phyloP scores from a whole-genome alignment of 352 stramenopile genomes.

The Phytophthora syringae region DNA sequence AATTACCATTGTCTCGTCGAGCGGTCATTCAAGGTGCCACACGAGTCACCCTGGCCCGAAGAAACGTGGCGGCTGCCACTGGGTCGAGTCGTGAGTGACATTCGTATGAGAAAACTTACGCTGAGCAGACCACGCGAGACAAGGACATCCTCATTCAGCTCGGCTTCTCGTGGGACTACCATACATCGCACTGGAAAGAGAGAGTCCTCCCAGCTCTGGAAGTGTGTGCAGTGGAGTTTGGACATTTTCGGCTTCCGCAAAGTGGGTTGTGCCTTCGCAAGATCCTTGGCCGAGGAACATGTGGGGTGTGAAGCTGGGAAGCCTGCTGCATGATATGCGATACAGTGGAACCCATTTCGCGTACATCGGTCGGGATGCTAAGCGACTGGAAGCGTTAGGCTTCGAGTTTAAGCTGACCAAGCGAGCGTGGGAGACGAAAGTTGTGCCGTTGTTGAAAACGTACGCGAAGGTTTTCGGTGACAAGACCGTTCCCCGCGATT shows the following conservation, averaged over 20 bases:
- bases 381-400: conserved; percentile 26
- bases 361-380: conserved; percentile 27
- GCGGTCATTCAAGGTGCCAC: not conserved
- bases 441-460: not conserved
- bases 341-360: conserved; percentile 36
- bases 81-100: not conserved
- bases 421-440: not conserved
- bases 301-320: not conserved
- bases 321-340: conserved; percentile 18
- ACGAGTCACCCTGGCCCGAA: not conserved
- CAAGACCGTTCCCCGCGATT: conserved; percentile 57
- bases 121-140: not conserved
- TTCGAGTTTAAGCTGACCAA: conserved; percentile 23
- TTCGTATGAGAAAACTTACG: not conserved
- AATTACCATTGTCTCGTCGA: not conserved
- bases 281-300: not conserved
- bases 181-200: not conserved
- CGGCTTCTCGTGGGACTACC: not conserved
- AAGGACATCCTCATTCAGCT: not conserved
- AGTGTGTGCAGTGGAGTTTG: not conserved
- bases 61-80: not conserved
- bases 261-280: not conserved
- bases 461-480: conserved; percentile 1
- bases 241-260: not conserved
- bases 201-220: not conserved